These are phyloP conservation scores for Prunus mira DNA, from an alignment of 306 rosid genomes.

Conservation along the genomic window DNA sequence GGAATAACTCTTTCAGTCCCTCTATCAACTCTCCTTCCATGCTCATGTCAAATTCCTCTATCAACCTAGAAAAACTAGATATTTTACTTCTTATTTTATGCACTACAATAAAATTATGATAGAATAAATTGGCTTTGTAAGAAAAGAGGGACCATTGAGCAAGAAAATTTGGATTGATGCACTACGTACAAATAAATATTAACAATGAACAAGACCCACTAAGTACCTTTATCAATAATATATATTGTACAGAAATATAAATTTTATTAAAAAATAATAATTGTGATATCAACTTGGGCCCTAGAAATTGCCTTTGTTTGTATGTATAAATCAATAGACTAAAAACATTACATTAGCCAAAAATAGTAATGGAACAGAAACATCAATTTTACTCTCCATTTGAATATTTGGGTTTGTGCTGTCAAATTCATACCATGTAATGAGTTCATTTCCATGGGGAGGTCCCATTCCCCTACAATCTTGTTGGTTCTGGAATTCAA, in stretches of 20 bases:
- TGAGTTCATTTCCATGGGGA: no score
- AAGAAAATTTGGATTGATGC: conserved; percentile 1
- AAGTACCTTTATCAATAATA: not conserved
- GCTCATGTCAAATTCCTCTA: no score
- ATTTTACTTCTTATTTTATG: not conserved
- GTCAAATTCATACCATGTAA: no score
- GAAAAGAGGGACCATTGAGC: not conserved
- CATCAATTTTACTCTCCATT: not conserved
- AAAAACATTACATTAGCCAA: not conserved
- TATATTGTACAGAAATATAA: not conserved
- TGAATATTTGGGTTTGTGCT: not conserved
- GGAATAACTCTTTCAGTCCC: no score
- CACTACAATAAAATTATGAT: not conserved
- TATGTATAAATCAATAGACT: not conserved
- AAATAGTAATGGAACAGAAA: not conserved
- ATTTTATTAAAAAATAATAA: not conserved
- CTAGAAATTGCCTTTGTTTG: not conserved
- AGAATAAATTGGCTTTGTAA: not conserved
- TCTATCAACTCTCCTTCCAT: no score
- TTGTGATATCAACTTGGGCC: not conserved
- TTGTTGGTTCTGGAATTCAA: not conserved
- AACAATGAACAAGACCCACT: not conserved
- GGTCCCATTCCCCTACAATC: no score
- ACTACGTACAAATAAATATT: not conserved
- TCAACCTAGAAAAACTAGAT: no score